These are phyloP conservation scores for Coemansia sp. DNA, from an alignment of 192 early-diverging fungal species.

Conservation along the genomic window DNA sequence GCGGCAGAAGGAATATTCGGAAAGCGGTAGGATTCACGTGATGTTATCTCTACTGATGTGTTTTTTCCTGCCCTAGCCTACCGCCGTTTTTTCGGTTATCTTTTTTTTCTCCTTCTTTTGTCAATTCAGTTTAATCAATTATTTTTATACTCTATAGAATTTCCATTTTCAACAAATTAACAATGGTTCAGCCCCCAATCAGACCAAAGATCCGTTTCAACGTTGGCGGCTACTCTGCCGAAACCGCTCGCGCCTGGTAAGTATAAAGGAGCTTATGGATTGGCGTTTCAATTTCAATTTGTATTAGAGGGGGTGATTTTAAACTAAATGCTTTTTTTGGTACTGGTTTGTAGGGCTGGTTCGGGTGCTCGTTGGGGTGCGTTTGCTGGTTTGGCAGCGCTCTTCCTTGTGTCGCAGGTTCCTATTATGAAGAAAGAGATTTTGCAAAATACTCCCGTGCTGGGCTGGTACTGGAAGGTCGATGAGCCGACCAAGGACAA, in stretches of 20 bases:
- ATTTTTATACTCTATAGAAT: background rate
- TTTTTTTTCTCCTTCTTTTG: background rate
- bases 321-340: background rate
- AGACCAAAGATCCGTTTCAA: conserved; percentile 40
- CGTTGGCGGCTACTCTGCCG: conserved; percentile 42
- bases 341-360: conserved; percentile 22
- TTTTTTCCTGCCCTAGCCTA: too few relatives aligned
- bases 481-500: conserved; percentile 31
- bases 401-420: conserved; percentile 47
- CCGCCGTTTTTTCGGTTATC: too few relatives aligned
- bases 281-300: background rate
- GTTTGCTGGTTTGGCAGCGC: conserved; percentile 28
- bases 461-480: conserved; percentile 55
- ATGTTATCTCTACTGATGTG: too few relatives aligned
- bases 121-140: background rate
- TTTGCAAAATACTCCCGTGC: conserved; percentile 35
- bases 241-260: conserved; percentile 45
- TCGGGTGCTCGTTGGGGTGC: conserved; percentile 44
- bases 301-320: background rate
- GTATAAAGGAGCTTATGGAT: background rate
- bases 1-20: too few relatives aligned
- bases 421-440: conserved; percentile 35
- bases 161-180: conserved; percentile 1
- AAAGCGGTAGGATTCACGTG: too few relatives aligned
- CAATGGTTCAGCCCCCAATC: conserved; percentile 37